Evolutionary conservation across 1,284 basidiomycete genomes (phyloP), one percentile per base, ranked within the genome.

Genomic region (Hemileia vastatrix): DNA sequence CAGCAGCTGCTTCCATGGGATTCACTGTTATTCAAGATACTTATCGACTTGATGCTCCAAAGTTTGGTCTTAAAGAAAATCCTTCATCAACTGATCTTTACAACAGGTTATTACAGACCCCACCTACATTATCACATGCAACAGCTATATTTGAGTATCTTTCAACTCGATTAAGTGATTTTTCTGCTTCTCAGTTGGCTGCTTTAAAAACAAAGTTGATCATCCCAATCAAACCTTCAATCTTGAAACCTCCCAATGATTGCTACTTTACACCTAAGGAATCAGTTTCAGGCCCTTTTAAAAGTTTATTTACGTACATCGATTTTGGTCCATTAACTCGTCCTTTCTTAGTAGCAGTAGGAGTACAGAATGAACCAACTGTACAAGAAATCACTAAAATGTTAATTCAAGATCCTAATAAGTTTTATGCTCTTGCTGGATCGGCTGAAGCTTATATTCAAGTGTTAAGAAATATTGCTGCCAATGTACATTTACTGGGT

Each of bases 241-340:
- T 24, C n/a, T n/a, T n/a, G n/a, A n/a, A n/a, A n/a, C 67, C 43
- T 31, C 67, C 77, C 32, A 49, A 53, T 55, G 83, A 86, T 65
- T 88, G 87, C 72, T 89, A 86, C 74, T 73, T 73, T 62, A 64
- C 67, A 64, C 54, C 69, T 53, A 59, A 71, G 19, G 65, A 65
- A 43, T 49, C 36, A 4, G 57, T 71, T n/a, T 40, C 64, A n/a
- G 57, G 49, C 9, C 52, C 61, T 11, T 73, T 76, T 66, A 65
- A 64, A 31, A 72, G 71, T 18, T 66, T 79, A 8, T 95, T 96
- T 72, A 83, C 84, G 9, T 94, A 92, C 69, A 83, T 97, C 52
- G 86, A 96, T 76, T 96, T 94, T 75, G 94, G 93, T 0, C 73
- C 81, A 0, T 80, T 81, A 3, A 93, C 88, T 1, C 93, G 91